A percentile compares a stretch with the other conserved stretches of the same genome.
Evolutionary conservation across 2,329 filamentous ascomycete genomes (phyloP).

Genomic region (Pseudogymnoascus verrucosus): DNA sequence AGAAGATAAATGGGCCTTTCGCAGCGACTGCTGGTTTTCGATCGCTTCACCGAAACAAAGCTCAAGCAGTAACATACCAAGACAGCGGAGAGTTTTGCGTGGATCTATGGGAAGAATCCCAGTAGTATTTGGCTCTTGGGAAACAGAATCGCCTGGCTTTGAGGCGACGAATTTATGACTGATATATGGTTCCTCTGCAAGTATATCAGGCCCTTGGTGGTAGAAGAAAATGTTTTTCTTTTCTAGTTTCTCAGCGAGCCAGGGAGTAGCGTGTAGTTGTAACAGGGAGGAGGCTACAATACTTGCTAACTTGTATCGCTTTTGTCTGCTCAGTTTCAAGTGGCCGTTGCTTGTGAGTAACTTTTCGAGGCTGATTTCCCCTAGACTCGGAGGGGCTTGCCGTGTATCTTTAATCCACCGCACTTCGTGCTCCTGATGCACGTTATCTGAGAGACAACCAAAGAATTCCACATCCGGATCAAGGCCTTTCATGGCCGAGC

Average conservation of each 20-base stretch:
- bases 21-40: conserved; percentile 15
- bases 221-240: conserved; percentile 22
- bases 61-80: conserved; percentile 23
- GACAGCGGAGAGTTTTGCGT: conserved; percentile 14
- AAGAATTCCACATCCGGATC: conserved; percentile 4
- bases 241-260: conserved; percentile 17
- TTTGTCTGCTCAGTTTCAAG: conserved; percentile 13
- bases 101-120: background rate
- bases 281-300: conserved; percentile 20
- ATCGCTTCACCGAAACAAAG: conserved; percentile 22
- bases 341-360: conserved; percentile 11
- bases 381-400: conserved; percentile 11
- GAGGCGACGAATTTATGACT: background rate
- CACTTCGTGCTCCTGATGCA: conserved; percentile 12
- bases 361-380: conserved; percentile 12
- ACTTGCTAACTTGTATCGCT: conserved; percentile 19
- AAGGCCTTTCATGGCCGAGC: conserved; percentile 11
- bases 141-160: background rate
- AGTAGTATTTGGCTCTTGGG: background rate
- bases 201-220: conserved; percentile 11
- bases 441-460: conserved; percentile 16
- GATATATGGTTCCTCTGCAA: conserved; percentile 19
- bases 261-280: conserved; percentile 21
- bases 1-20: conserved; percentile 12
- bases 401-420: background rate